Base-by-base conservation (phyloP, 495 filamentous ascomycete genomes). In the Lindgomyces ingoldianus region DNA sequence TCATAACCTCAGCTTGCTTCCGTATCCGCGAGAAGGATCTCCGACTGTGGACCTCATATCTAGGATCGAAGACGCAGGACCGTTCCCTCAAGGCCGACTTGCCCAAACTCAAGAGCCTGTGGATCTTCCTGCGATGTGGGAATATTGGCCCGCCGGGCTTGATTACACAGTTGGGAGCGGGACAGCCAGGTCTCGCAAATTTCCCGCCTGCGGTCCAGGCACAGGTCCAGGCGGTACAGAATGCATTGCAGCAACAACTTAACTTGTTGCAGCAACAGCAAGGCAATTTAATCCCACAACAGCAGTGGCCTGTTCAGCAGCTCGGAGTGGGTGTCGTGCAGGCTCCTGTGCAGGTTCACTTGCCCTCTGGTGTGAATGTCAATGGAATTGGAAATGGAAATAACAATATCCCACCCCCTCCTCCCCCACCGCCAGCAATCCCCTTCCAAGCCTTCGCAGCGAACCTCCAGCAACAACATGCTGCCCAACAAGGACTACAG, bases 41-140 rank as follows among this genome's bases (percentile, higher is more conserved):
- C 24, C 51, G 69, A 24, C 65, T 78, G 9, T 78, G 75, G 75
- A 76, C 70, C 19, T 51, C 60, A 4, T 78, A 78, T 52, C 68
- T 78, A 12, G 67, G 64, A 1, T 70, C 64, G 25, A 62, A 54
- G 21, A 57, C 57, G 24, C 4, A 46, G n/a, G 42, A 60, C 9
- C 64, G 75, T 16, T 72, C 69, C 47, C 60, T 78, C 25, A 51
- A 60, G 48, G 27, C 52, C 33, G 75, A 78, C 65, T 60, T 74
- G 49, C 74, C 74, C 4, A 46, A 49, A 9, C 67, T 77, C 36
- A 62, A 65, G 54, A 65, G 62, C 29, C 65, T 77, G 39, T 64
- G 64, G 57, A 71, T 77, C 10, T 68, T 73, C 36, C 66, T 68
- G 50, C 57, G 73, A 9, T 65, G 53, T 44, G 54, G 58, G 12